phyloP scores from a whole-genome alignment of 2,329 filamentous ascomycete species.

The Falciphora oryzae region DNA sequence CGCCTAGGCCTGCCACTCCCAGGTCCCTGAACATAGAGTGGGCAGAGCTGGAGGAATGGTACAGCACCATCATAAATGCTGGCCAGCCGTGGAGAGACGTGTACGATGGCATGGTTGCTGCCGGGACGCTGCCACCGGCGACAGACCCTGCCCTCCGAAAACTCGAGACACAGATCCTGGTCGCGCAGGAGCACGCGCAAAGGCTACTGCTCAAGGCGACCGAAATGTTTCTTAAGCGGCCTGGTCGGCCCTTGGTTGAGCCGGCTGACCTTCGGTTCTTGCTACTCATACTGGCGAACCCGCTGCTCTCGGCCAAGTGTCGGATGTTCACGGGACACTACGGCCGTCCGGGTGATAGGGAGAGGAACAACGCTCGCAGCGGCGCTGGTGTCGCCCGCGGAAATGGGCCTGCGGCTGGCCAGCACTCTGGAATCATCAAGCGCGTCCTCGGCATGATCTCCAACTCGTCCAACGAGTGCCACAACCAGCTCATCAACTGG shows the following conservation, averaged over 20 bases:
- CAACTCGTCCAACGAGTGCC: constrained; percentile 68
- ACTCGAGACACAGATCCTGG: constrained; percentile 42
- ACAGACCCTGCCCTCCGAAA: constrained; percentile 31
- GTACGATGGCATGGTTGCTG: constrained; percentile 46
- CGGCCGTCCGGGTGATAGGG: constrained; percentile 24
- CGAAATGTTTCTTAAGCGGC: constrained; percentile 74
- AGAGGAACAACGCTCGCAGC: constrained; percentile 12
- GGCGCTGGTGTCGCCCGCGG: constrained; percentile 19
- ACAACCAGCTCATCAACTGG: constrained; percentile 73
- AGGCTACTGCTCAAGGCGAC: constrained; percentile 69
- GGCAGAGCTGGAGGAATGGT: constrained; percentile 67
- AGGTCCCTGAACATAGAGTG: constrained; percentile 63
- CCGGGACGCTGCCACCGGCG: constrained; percentile 24
- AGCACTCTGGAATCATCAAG: constrained; percentile 81
- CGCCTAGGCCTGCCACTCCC: constrained; percentile 26
- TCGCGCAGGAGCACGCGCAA: constrained; percentile 63
- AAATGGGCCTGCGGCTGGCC: constrained; percentile 46
- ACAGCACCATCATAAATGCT: constrained; percentile 61
- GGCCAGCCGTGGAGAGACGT: constrained; percentile 60
- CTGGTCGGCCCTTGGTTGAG: constrained; percentile 61
- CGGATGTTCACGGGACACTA: constrained; percentile 36
- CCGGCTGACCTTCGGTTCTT: constrained; percentile 72
- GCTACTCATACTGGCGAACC: constrained; percentile 73
- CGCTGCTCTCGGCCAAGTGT: constrained; percentile 54
- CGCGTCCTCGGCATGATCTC: constrained; percentile 75